These are phyloP conservation scores for Leccinum disarticulatum DNA, from an alignment of 768 basidiomycete species.

Conservation along the genomic window DNA sequence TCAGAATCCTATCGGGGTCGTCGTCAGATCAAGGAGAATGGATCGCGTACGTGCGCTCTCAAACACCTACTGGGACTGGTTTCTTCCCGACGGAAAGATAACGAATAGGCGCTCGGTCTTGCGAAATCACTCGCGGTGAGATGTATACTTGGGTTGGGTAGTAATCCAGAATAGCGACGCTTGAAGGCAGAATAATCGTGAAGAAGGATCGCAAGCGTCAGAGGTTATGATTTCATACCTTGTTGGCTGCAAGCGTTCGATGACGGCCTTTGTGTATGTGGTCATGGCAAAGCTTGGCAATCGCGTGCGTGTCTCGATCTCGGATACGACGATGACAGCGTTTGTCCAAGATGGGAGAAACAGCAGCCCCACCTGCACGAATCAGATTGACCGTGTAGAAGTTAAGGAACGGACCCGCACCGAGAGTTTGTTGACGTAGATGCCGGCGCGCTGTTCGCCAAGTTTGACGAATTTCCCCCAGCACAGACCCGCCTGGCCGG, in stretches of 20 bases:
- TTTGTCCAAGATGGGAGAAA: slow-evolving; percentile 52
- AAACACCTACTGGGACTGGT: slow-evolving; percentile 10
- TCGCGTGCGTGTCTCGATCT: slow-evolving; percentile 39
- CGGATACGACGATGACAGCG: slow-evolving; percentile 51
- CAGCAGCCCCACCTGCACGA: slow-evolving; percentile 46
- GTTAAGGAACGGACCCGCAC: slow-evolving; percentile 31
- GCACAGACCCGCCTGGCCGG: slow-evolving; percentile 43
- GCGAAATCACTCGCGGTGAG: slow-evolving; percentile 32
- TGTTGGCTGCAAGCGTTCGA: slow-evolving; percentile 45
- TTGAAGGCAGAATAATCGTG: slow-evolving; percentile 19
- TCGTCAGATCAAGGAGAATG: too few relatives aligned
- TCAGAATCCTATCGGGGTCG: too few relatives aligned
- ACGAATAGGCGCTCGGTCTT: slow-evolving; percentile 50
- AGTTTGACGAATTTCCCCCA: slow-evolving; percentile 55
- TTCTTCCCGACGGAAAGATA: slow-evolving; percentile 41
- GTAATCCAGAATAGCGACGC: slow-evolving; percentile 51
- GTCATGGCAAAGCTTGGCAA: slow-evolving; percentile 54
- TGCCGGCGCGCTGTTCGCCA: slow-evolving; percentile 49
- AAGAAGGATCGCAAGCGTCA: neutral
- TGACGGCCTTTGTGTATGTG: slow-evolving; percentile 42
- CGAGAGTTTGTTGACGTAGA: slow-evolving; percentile 46
- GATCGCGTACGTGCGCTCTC: too few relatives aligned
- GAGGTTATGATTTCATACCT: slow-evolving; percentile 34
- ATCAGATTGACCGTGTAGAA: neutral
- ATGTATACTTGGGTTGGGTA: slow-evolving; percentile 54